Percentiles rank a stretch among this genome's conserved stretches.
These are phyloP conservation scores for Lachnellula hyalina DNA, from an alignment of 2,329 filamentous ascomycete genomes.

Conservation along the genomic window DNA sequence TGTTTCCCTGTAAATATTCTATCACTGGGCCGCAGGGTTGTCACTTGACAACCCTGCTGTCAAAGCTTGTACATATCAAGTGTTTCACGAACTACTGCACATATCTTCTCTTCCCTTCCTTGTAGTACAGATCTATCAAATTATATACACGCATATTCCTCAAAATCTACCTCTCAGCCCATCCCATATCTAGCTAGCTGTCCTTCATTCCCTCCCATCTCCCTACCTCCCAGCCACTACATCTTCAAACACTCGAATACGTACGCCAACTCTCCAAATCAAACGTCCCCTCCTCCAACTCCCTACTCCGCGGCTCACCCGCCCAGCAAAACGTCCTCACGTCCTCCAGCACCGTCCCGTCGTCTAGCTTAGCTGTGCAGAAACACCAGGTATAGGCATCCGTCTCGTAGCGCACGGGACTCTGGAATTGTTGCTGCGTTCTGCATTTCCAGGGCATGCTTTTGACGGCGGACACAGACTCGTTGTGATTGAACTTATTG, in stretches of 20 bases:
- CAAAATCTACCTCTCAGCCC: too few relatives aligned
- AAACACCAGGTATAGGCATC: conserved; percentile 1
- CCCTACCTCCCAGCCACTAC: too few relatives aligned
- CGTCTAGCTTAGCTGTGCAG: conserved; percentile 1
- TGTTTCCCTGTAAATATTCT: too few relatives aligned
- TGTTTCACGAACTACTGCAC: background rate
- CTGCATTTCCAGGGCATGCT: conserved; percentile 2
- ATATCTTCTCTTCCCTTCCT: background rate
- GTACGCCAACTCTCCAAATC: background rate
- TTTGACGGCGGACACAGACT: background rate
- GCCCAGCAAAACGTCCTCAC: conserved; percentile 6
- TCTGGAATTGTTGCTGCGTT: background rate
- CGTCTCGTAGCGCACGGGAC: background rate
- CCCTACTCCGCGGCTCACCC: background rate
- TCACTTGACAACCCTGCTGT: background rate
- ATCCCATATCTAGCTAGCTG: too few relatives aligned
- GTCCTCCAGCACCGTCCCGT: background rate
- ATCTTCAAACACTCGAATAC: background rate
- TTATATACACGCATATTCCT: background rate
- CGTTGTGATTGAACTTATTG: too few relatives aligned
- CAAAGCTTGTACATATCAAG: background rate
- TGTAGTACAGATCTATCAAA: background rate
- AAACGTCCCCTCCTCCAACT: conserved; percentile 2
- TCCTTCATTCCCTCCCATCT: too few relatives aligned
- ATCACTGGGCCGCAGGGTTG: background rate